A percentile compares a stretch with the other conserved stretches of the same genome.
These are phyloP conservation scores for Chytriomyces sp. DNA, from an alignment of 192 early-diverging fungal genomes.

Conservation along the genomic window DNA sequence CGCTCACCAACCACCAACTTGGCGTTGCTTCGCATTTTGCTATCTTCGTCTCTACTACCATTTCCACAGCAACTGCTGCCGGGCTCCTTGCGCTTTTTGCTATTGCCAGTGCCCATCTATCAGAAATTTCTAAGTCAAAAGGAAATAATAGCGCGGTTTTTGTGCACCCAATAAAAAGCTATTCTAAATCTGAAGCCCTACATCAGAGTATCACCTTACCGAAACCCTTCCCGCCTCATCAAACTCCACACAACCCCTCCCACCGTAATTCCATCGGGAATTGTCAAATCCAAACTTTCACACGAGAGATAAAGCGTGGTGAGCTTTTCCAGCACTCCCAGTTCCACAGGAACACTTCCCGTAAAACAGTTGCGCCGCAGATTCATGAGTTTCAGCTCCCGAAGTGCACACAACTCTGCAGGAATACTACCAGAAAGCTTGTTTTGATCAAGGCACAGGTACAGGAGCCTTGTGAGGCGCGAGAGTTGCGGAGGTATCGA, in stretches of 20 bases:
- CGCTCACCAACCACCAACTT: background rate
- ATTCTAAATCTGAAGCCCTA: no score
- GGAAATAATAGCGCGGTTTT: no score
- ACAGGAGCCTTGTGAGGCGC: background rate
- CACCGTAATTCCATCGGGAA: background rate
- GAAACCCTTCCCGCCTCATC: constrained; percentile 11
- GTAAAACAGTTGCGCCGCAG: constrained; percentile 1
- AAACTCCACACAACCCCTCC: constrained; percentile 10
- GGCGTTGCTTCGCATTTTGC: constrained; percentile 19
- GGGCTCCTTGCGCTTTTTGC: no score
- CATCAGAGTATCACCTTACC: no score
- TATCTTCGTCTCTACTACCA: no score
- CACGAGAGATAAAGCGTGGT: background rate
- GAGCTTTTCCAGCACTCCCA: background rate
- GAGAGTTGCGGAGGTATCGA: background rate
- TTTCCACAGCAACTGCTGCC: no score
- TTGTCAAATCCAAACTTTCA: background rate
- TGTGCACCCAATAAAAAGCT: no score
- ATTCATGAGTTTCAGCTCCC: constrained; percentile 6
- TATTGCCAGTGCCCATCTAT: no score
- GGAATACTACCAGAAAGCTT: background rate
- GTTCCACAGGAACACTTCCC: constrained; percentile 3
- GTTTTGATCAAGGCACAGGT: constrained; percentile 14
- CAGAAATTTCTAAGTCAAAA: no score
- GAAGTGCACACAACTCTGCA: background rate